Conservation (phyloP, 805 yeast genomes). For the Candida corydali region DNA sequence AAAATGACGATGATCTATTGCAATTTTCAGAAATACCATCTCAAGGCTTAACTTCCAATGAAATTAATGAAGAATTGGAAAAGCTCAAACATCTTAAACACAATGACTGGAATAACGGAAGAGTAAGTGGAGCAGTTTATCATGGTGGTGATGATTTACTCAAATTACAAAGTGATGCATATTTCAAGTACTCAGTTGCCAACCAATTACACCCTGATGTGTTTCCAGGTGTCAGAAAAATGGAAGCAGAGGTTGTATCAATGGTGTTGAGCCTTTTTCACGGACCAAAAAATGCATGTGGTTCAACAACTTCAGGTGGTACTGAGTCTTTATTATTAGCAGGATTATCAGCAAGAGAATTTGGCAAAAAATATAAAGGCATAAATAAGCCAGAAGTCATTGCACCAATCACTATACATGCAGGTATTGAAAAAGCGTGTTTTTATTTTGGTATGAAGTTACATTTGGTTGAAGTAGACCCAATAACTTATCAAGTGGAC, state of each 20-base stretch:
- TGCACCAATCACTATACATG: constrained; percentile 88
- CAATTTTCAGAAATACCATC: constrained; percentile 54
- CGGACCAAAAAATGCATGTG: constrained; percentile 61
- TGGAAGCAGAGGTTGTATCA: constrained; percentile 92
- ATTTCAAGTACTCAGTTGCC: constrained; percentile 73
- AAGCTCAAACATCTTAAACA: constrained; percentile 50
- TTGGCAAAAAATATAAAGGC: constrained; percentile 55
- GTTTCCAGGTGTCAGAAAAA: constrained; percentile 92
- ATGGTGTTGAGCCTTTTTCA: constrained; percentile 82
- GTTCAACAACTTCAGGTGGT: constrained; percentile 91
- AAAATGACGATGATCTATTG: constrained; percentile 42
- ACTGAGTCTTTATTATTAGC: constrained; percentile 88
- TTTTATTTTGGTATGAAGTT: constrained; percentile 84
- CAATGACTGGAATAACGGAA: constrained; percentile 79
- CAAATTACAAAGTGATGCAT: constrained; percentile 72
- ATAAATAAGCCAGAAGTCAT: constrained; percentile 75
- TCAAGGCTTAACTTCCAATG: constrained; percentile 47
- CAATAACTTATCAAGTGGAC: constrained; percentile 64
- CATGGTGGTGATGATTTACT: constrained; percentile 87
- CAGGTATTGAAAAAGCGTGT: constrained; percentile 92
- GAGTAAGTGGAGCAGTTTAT: constrained; percentile 92
- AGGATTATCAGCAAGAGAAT: constrained; percentile 83
- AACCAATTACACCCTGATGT: constrained; percentile 97
- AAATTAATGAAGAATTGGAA: constrained; percentile 50
- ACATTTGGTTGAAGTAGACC: constrained; percentile 74